A percentile compares a stretch with the other conserved stretches of the same genome.
These are phyloP conservation scores for Ramichloridium luteum DNA, from an alignment of 2,329 filamentous ascomycete genomes.

Conservation along the genomic window DNA sequence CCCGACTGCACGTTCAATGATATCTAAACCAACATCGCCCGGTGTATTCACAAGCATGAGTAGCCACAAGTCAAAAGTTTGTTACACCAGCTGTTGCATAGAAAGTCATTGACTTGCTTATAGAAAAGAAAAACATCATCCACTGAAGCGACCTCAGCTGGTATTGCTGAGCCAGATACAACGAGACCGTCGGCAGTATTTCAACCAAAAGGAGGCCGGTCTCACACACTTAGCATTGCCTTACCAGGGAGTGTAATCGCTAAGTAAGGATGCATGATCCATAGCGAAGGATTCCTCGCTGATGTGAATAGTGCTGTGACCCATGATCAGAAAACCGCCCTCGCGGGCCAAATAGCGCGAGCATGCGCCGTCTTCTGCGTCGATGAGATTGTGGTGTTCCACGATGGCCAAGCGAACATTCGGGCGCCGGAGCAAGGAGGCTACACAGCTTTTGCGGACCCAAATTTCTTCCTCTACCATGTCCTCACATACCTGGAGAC, in stretches of 20 bases:
- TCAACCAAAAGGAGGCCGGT: constrained; percentile 49
- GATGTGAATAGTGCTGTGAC: constrained; percentile 47
- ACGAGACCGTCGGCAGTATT: constrained; percentile 61
- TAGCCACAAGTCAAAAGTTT: constrained; percentile 13
- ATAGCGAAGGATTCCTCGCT: constrained; percentile 1
- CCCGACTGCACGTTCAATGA: too few species aligned
- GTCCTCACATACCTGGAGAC: constrained; percentile 72
- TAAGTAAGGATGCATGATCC: constrained; percentile 41
- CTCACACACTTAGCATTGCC: constrained; percentile 66
- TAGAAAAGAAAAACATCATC: constrained; percentile 16
- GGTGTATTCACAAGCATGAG: constrained; percentile 11
- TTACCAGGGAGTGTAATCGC: constrained; percentile 66
- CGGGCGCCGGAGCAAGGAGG: constrained; percentile 29
- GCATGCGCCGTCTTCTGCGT: constrained; percentile 72
- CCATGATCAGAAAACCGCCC: constrained; percentile 61
- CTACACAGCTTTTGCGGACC: constrained; percentile 59
- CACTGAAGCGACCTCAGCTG: constrained; percentile 2
- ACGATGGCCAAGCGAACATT: constrained; percentile 47
- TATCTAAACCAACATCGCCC: too few species aligned
- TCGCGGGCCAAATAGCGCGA: constrained; percentile 65
- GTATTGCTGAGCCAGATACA: constrained; percentile 33
- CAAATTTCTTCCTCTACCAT: constrained; percentile 68
- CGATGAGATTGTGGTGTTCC: constrained; percentile 73
- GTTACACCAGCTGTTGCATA: background rate
- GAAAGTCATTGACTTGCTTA: background rate